Evolutionary conservation across 78 protist species (phyloP).

Genomic region (Planoprotostelium fungivorum): DNA sequence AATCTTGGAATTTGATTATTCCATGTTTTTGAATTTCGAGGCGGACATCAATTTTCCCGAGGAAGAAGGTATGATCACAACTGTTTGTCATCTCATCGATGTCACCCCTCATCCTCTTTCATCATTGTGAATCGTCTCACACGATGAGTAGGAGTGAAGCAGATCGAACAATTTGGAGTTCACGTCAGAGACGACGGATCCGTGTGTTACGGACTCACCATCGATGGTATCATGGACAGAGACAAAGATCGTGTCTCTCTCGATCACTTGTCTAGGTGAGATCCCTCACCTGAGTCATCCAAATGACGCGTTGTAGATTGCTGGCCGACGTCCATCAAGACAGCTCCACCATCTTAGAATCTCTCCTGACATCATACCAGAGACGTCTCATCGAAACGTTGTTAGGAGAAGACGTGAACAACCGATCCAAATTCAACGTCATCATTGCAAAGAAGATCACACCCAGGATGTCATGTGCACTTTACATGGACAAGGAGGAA

Average conservation of each 20-base stretch:
- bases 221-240: constrained; percentile 26
- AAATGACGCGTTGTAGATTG: background rate
- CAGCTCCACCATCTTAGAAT: constrained; percentile 6
- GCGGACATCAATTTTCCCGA: constrained; percentile 25
- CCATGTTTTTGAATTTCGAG: constrained; percentile 14
- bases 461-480: background rate
- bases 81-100: background rate
- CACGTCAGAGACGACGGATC: constrained; percentile 22
- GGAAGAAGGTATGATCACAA: background rate
- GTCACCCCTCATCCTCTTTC: no score
- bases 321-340: constrained; percentile 29
- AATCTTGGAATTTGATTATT: constrained; percentile 15
- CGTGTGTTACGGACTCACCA: background rate
- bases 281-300: background rate
- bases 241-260: constrained; percentile 16
- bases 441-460: constrained; percentile 6
- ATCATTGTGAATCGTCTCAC: no score
- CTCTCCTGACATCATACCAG: constrained; percentile 21
- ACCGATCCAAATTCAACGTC: constrained; percentile 17
- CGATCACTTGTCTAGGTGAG: constrained; percentile 8
- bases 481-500: constrained; percentile 22
- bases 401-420: constrained; percentile 3
- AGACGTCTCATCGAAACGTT: constrained; percentile 9
- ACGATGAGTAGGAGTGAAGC: background rate
- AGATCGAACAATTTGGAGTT: constrained; percentile 25